A percentile compares a stretch with the other conserved stretches of the same genome.
phyloP scores from a whole-genome alignment of 768 basidiomycete species.

The Chalciporus pseudorubinellus region DNA sequence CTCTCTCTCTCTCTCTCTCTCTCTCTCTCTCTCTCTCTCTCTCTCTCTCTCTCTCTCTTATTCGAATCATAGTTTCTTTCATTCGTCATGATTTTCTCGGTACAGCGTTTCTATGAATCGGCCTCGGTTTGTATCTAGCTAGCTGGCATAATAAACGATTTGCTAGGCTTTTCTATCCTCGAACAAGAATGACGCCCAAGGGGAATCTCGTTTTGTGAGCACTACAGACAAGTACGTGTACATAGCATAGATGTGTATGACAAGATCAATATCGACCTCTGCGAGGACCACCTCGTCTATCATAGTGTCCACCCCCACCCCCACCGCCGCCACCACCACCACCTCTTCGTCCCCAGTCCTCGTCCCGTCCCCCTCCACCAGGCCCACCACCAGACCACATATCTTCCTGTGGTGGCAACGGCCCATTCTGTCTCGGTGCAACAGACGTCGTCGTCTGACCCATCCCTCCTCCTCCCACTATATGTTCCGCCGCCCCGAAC shows the following conservation, averaged over 20 bases:
- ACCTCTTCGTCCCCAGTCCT: conserved; percentile 39
- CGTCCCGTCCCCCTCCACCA: conserved; percentile 25
- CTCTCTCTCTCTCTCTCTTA: neutral
- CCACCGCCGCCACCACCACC: conserved; percentile 35
- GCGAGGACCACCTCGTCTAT: conserved; percentile 24
- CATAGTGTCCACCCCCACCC: conserved; percentile 12
- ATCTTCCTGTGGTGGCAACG: conserved; percentile 53
- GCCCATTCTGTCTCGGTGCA: conserved; percentile 34
- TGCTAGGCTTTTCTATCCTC: neutral
- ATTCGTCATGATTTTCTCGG: neutral
- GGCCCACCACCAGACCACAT: conserved; percentile 36
- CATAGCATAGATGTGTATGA: neutral
- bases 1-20: too few species aligned
- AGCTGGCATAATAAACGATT: conserved; percentile 1
- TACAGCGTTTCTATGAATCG: conserved; percentile 5
- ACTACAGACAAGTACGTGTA: neutral
- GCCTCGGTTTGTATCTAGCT: conserved; percentile 7
- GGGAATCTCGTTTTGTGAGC: neutral
- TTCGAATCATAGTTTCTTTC: neutral
- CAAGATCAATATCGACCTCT: conserved; percentile 26
- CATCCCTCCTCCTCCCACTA: conserved; percentile 8
- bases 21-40: too few species aligned
- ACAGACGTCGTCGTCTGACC: conserved; percentile 16
- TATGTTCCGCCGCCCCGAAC: conserved; percentile 42
- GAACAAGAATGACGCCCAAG: neutral